Evolutionary conservation across 306 rosid genomes (phyloP), one percentile per base, ranked within the genome.

Genomic region (Cotoneaster glaucophyllus): DNA sequence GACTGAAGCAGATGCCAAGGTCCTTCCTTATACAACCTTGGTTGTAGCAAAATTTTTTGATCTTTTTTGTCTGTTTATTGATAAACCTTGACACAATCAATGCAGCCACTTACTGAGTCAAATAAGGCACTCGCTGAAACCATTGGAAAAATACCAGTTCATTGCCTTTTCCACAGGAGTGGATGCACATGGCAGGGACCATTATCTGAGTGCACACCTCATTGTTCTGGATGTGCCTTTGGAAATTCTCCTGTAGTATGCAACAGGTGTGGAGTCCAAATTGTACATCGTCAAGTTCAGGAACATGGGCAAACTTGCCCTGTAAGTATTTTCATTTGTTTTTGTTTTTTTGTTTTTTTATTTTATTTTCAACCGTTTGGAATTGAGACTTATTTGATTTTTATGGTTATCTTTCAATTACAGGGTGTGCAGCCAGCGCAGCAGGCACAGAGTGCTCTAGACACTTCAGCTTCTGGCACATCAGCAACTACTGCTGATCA

Each of bases 121-220:
- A 90, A 96, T 74, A 92, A 92, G 74, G 8, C 88, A 5, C 91
- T 96, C 65, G 97, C 98, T 57, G 99, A 92, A 76, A 89, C 93
- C 67, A 92, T 96, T 70, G 96, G 98, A n/a, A 90, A 89, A 72
- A 84, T 96, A 76, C 82, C 86, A n/a, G 99, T 96, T 84, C 99
- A 90, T 83, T 96, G 99, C 81, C 77, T 92, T 14, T 96, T 81
- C 76, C 97, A 96, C 37, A 86, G 97, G 86, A 96, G 99, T 54
- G 99, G 99, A 63, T 96, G 99, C 86, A 72, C 91, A 34, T 96
- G 99, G 98, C 97, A 92, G 79, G 99, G 99, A 58, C 84, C 93
- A 56, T 78, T 96, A 77, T 85, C 96, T 19, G 97, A 92, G 48
- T 89, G 93, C 57, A 84, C 89, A 62, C 75, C 97, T 76, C 99